phyloP scores from a whole-genome alignment of 495 filamentous ascomycete species.

The Aspergillus avenaceus region DNA sequence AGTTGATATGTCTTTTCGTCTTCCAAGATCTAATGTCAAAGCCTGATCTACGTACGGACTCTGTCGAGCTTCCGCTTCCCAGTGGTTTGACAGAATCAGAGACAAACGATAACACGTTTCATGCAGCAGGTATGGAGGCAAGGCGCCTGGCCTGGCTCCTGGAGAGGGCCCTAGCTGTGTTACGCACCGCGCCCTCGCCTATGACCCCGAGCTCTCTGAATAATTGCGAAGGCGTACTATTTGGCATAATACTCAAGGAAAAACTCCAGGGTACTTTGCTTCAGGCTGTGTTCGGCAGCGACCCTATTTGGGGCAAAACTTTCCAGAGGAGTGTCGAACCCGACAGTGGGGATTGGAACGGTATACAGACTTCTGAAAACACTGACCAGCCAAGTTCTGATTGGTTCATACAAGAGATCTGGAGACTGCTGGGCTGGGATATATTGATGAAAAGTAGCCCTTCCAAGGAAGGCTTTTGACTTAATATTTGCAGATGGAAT shows the following conservation, averaged over 20 bases:
- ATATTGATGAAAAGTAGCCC: constrained; percentile 16
- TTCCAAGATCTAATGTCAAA: constrained; percentile 29
- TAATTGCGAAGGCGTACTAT: neutral
- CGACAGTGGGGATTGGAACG: constrained; percentile 12
- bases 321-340: constrained; percentile 23
- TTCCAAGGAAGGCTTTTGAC: too few species aligned
- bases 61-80: constrained; percentile 23
- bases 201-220: neutral
- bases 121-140: constrained; percentile 25
- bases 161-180: constrained; percentile 25
- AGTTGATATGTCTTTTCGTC: constrained; percentile 32
- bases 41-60: constrained; percentile 17
- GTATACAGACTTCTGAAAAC: neutral
- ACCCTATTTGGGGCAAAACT: constrained; percentile 17
- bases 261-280: constrained; percentile 39
- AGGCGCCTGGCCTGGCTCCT: constrained; percentile 36
- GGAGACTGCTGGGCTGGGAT: constrained; percentile 50
- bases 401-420: constrained; percentile 47
- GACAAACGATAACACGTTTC: constrained; percentile 15
- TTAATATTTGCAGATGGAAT: too few species aligned
- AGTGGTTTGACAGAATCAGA: constrained; percentile 22
- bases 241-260: constrained; percentile 23
- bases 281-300: constrained; percentile 33
- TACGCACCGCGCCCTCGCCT: constrained; percentile 8
- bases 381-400: constrained; percentile 24